A percentile compares a stretch with the other conserved stretches of the same genome.
phyloP scores from a whole-genome alignment of 345 rosid species.

The Rhodamnia argentea region DNA sequence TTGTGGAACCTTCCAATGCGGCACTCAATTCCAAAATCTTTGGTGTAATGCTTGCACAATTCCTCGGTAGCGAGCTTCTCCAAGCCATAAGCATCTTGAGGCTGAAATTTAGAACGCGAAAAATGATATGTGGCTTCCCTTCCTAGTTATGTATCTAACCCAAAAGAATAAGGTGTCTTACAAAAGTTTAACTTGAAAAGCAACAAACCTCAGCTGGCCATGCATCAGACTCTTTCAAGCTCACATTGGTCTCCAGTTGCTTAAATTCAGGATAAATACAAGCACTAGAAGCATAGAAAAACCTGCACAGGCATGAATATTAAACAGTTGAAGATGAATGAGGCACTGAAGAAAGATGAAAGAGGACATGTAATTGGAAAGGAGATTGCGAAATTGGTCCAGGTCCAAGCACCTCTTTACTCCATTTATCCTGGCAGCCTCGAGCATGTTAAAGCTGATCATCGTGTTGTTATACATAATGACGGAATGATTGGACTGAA shows the following conservation, averaged over 20 bases:
- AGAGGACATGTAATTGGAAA: background rate
- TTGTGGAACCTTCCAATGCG: slow-evolving; percentile 94
- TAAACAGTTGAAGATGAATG: background rate
- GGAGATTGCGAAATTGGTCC: background rate
- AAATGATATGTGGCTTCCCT: background rate
- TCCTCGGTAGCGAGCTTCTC: slow-evolving; percentile 99
- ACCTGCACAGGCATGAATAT: slow-evolving; percentile 22
- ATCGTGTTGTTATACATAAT: slow-evolving; percentile 98
- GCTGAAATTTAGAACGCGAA: slow-evolving; percentile 26
- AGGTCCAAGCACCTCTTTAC: slow-evolving; percentile 54
- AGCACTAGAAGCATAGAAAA: slow-evolving; percentile 99
- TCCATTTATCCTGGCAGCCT: slow-evolving; percentile 86
- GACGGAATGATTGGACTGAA: slow-evolving; percentile 96
- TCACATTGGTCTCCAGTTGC: slow-evolving; percentile 96
- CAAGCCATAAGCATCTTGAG: slow-evolving; percentile 99
- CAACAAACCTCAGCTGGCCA: slow-evolving; percentile 98
- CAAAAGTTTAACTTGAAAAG: background rate
- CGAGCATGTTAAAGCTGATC: slow-evolving; percentile 98
- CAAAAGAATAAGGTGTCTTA: background rate
- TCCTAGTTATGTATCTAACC: background rate
- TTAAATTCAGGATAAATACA: slow-evolving; percentile 97
- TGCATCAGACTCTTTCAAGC: slow-evolving; percentile 97
- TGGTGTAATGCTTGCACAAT: slow-evolving; percentile 92
- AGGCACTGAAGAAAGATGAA: background rate
- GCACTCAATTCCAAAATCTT: slow-evolving; percentile 92